phyloP scores from a whole-genome alignment of 2,329 filamentous ascomycete genomes.

The Colletotrichum tanaceti region DNA sequence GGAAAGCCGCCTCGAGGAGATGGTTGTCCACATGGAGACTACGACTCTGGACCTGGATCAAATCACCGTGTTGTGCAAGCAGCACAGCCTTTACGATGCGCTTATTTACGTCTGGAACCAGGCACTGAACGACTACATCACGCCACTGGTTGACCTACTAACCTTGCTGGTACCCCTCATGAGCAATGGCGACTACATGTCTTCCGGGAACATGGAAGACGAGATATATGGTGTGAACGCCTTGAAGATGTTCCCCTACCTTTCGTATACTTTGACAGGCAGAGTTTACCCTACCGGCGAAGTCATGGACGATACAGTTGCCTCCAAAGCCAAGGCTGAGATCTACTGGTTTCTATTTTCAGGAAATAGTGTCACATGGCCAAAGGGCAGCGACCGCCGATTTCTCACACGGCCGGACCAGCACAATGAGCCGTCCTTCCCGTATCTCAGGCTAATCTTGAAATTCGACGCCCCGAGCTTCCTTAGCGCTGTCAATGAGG shows the following conservation, averaged over 20 bases:
- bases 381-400: conserved; percentile 68
- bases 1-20: conserved; percentile 85
- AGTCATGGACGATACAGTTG: conserved; percentile 76
- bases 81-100: conserved; percentile 92
- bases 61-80: conserved; percentile 88
- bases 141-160: conserved; percentile 86
- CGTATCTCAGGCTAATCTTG: conserved; percentile 85
- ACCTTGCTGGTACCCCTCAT: conserved; percentile 72
- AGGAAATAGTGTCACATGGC: conserved; percentile 81
- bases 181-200: conserved; percentile 64
- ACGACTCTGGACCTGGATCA: conserved; percentile 93
- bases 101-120: conserved; percentile 98
- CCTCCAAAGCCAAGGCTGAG: conserved; percentile 82
- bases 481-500: conserved; percentile 94
- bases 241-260: conserved; percentile 92
- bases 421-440: conserved; percentile 78
- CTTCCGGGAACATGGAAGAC: conserved; percentile 67
- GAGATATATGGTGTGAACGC: conserved; percentile 76
- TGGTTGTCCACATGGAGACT: conserved; percentile 93
- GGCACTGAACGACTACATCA: conserved; percentile 88
- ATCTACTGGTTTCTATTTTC: conserved; percentile 96
- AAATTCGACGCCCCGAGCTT: conserved; percentile 93
- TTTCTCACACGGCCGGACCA: conserved; percentile 70
- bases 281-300: conserved; percentile 91
- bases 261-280: conserved; percentile 91